A percentile compares a stretch with the other conserved stretches of the same genome.
These are phyloP conservation scores for Amanita phalloides DNA, from an alignment of 768 basidiomycete genomes.

Conservation along the genomic window DNA sequence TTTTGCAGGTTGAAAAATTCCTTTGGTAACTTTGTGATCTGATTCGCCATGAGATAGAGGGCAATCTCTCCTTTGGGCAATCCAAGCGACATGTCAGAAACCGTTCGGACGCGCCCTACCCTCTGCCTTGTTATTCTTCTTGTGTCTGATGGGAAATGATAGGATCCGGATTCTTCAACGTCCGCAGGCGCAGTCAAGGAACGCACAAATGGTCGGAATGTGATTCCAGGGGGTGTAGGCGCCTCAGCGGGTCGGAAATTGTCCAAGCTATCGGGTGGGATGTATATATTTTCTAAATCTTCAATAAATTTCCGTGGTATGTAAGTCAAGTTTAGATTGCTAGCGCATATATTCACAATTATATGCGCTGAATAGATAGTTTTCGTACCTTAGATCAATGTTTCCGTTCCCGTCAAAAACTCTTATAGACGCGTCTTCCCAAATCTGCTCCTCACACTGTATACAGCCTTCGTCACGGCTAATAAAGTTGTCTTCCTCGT, in stretches of 20 bases:
- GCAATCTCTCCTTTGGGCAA: slow-evolving; percentile 39
- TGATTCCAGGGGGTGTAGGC: slow-evolving; percentile 5
- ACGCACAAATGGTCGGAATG: slow-evolving; percentile 20
- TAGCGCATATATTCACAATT: slow-evolving; percentile 12
- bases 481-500: slow-evolving; percentile 12
- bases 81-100: slow-evolving; percentile 22
- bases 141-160: slow-evolving; percentile 11
- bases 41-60: slow-evolving; percentile 46
- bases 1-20: slow-evolving; percentile 47
- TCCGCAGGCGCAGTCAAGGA: slow-evolving; percentile 23
- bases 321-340: slow-evolving; percentile 27
- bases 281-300: slow-evolving; percentile 36
- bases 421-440: slow-evolving; percentile 34
- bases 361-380: not conserved
- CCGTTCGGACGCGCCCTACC: slow-evolving; percentile 20
- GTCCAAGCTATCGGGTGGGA: slow-evolving; percentile 26
- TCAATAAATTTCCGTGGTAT: slow-evolving; percentile 41
- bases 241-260: slow-evolving; percentile 1
- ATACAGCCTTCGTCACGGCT: slow-evolving; percentile 6
- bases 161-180: slow-evolving; percentile 7
- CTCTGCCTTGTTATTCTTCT: slow-evolving; percentile 15
- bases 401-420: slow-evolving; percentile 36
- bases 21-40: slow-evolving; percentile 40
- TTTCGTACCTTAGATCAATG: slow-evolving; percentile 43
- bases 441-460: slow-evolving; percentile 21